These are phyloP conservation scores for Cercospora canescens DNA, from an alignment of 2,329 filamentous ascomycete genomes.

Conservation along the genomic window DNA sequence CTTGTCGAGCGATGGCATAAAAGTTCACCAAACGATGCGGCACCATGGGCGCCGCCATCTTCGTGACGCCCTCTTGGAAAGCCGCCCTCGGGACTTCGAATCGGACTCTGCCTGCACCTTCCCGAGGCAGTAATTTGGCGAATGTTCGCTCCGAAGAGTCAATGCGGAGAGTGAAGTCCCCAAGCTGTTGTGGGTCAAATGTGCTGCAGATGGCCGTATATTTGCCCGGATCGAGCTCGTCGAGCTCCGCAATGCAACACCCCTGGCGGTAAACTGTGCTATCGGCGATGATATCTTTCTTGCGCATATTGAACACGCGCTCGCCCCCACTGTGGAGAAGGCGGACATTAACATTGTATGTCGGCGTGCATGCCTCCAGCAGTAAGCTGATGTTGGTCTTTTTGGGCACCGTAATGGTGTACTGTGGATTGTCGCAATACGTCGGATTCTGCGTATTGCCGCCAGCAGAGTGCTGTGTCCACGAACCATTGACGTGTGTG, in stretches of 20 bases:
- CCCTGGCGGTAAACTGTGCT: conserved; percentile 88
- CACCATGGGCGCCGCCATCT: conserved; percentile 54
- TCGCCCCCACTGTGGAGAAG: conserved; percentile 75
- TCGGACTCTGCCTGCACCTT: conserved; percentile 73
- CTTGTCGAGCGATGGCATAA: conserved; percentile 31
- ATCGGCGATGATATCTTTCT: conserved; percentile 75
- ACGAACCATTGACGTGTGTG: conserved; percentile 63
- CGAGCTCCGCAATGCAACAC: conserved; percentile 68
- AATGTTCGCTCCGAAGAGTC: conserved; percentile 60
- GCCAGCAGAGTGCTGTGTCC: conserved; percentile 79
- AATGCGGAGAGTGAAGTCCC: conserved; percentile 73
- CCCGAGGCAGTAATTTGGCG: conserved; percentile 64
- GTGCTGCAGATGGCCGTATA: conserved; percentile 92
- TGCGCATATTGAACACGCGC: conserved; percentile 67
- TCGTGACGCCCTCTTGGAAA: conserved; percentile 53
- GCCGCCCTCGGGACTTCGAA: conserved; percentile 57
- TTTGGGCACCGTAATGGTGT: conserved; percentile 61
- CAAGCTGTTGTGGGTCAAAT: conserved; percentile 77
- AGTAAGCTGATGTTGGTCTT: conserved; percentile 69
- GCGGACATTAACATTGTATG: conserved; percentile 80
- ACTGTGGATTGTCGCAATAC: conserved; percentile 89
- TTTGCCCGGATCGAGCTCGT: conserved; percentile 63
- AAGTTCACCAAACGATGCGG: conserved; percentile 50
- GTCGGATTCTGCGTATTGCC: conserved; percentile 75
- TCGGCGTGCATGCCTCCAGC: conserved; percentile 65